Conservation (phyloP, 176 grass and related monocot species). For the Lolium multiflorum region DNA sequence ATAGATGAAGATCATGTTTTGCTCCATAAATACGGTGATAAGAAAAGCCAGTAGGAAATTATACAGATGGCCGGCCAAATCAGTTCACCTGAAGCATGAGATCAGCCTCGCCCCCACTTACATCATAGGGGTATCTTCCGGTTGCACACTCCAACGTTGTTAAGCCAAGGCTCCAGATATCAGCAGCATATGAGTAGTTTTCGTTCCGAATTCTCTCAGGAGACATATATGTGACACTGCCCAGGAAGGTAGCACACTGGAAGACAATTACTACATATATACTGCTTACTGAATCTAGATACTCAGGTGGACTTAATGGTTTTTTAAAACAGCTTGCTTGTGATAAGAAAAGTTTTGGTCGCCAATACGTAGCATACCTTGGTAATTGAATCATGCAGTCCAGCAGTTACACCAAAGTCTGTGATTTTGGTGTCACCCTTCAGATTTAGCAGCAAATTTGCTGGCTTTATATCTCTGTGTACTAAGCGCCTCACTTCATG, state of each 20-base stretch:
- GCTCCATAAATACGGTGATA: slow-evolving; percentile 1
- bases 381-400: slow-evolving; percentile 83
- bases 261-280: slow-evolving; percentile 57
- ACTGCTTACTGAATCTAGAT: slow-evolving; percentile 36
- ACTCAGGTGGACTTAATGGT: slow-evolving; percentile 4
- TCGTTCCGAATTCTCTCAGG: slow-evolving; percentile 98
- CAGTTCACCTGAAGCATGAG: slow-evolving; percentile 83
- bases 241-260: slow-evolving; percentile 98
- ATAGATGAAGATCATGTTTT: neutral
- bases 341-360: slow-evolving; percentile 35
- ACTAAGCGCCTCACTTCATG: slow-evolving; percentile 87
- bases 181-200: slow-evolving; percentile 86
- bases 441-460: slow-evolving; percentile 92
- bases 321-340: slow-evolving; percentile 32
- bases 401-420: slow-evolving; percentile 89
- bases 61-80: neutral
- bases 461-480: slow-evolving; percentile 98
- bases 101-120: slow-evolving; percentile 86
- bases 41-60: neutral
- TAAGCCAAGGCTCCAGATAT: slow-evolving; percentile 98
- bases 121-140: slow-evolving; percentile 90
- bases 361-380: slow-evolving; percentile 70
- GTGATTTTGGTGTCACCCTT: slow-evolving; percentile 90
- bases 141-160: slow-evolving; percentile 86
- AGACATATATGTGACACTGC: slow-evolving; percentile 98